Conservation (phyloP, 768 basidiomycete genomes). For the Lentinula raphanica region DNA sequence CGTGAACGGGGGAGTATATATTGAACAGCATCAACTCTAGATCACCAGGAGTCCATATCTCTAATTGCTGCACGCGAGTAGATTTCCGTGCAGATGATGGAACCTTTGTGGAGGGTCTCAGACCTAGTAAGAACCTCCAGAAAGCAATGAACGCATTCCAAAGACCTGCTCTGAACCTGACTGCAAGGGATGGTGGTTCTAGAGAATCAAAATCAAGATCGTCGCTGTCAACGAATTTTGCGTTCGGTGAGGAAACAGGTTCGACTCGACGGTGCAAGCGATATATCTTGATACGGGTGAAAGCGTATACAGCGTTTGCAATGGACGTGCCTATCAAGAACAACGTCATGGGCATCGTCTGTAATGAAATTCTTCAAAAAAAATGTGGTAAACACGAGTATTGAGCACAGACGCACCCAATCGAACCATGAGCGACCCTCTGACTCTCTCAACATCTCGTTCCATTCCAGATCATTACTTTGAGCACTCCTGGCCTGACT, state of each 20-base stretch:
- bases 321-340: conserved; percentile 50
- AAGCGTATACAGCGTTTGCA: conserved; percentile 60
- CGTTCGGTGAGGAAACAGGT: conserved; percentile 65
- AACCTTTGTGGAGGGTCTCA: conserved; percentile 39
- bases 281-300: conserved; percentile 65
- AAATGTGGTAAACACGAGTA: conserved; percentile 11
- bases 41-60: conserved; percentile 73
- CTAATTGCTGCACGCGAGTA: conserved; percentile 66
- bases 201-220: conserved; percentile 42
- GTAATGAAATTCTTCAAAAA: background rate
- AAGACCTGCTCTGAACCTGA: conserved; percentile 36
- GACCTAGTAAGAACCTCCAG: conserved; percentile 64
- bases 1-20: conserved; percentile 76
- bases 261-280: conserved; percentile 59
- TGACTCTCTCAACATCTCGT: conserved; percentile 68
- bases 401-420: conserved; percentile 50
- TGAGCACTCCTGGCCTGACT: conserved; percentile 49
- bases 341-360: conserved; percentile 65
- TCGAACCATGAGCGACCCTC: conserved; percentile 68
- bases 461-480: conserved; percentile 72
- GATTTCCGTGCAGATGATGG: conserved; percentile 33
- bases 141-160: conserved; percentile 53
- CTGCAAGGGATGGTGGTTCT: conserved; percentile 37
- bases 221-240: conserved; percentile 54
- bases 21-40: conserved; percentile 65